phyloP scores from a whole-genome alignment of 805 yeast species.

The Starmerella potacharoeniae region DNA sequence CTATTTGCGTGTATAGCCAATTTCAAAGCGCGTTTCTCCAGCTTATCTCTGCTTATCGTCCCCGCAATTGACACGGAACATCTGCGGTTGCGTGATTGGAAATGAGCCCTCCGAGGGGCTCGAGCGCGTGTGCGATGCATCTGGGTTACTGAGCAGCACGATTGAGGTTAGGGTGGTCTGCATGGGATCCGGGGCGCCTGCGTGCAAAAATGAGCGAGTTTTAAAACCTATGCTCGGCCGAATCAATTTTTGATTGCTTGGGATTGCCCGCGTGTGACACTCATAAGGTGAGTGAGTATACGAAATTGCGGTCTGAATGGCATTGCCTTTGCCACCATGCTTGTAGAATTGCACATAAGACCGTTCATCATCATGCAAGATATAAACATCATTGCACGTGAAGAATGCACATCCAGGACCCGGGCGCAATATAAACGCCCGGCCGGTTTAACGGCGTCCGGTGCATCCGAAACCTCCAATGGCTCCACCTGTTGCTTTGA shows the following conservation, averaged over 20 bases:
- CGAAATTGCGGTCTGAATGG: too few relatives aligned
- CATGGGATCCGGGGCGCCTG: not conserved
- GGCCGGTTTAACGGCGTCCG: not conserved
- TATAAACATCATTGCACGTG: slow-evolving; percentile 1
- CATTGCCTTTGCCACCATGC: too few relatives aligned
- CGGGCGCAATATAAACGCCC: not conserved
- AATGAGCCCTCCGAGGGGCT: too few relatives aligned
- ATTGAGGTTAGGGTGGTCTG: not conserved
- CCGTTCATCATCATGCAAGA: not conserved
- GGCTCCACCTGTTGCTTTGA: slow-evolving; percentile 13
- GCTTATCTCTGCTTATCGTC: too few relatives aligned
- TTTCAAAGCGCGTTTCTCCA: too few relatives aligned
- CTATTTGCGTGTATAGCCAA: too few relatives aligned
- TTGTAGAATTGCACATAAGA: not conserved
- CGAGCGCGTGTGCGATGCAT: too few relatives aligned
- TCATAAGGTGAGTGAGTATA: not conserved
- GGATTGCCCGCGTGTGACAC: too few relatives aligned
- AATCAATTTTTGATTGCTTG: too few relatives aligned
- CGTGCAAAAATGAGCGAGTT: not conserved
- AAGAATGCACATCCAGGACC: not conserved
- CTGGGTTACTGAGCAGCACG: not conserved
- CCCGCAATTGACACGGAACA: too few relatives aligned
- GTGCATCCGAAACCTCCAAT: not conserved
- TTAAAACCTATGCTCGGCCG: too few relatives aligned
- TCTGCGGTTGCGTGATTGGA: too few relatives aligned